These are phyloP conservation scores for Bryum argenteum DNA, from an alignment of 225 moss, liverwort and hornwort species.

Conservation along the genomic window DNA sequence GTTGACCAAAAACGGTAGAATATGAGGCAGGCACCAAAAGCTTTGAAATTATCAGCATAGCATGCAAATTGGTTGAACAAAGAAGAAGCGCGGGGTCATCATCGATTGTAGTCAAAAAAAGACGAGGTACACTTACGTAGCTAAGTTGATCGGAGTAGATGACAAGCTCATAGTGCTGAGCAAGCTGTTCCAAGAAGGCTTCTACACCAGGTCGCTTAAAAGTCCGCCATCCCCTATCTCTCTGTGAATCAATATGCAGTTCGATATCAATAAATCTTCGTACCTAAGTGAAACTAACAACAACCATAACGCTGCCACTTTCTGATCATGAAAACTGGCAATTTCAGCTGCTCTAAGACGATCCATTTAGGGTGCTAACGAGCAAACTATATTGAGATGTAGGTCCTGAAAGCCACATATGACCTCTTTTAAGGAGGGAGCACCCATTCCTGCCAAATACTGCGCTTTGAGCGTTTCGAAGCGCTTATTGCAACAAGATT, in stretches of 20 bases:
- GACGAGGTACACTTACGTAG: conserved; percentile 70
- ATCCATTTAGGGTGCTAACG: no score
- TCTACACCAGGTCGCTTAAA: conserved; percentile 99
- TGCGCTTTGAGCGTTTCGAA: no score
- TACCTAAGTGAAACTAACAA: not conserved
- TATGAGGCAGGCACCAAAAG: not conserved
- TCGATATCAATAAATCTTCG: not conserved
- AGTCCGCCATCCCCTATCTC: conserved; percentile 98
- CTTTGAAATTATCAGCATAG: conserved; percentile 11
- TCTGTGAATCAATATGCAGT: conserved; percentile 49
- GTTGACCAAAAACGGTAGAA: conserved; percentile 12
- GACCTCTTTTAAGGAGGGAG: not conserved
- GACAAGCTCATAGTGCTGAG: conserved; percentile 93
- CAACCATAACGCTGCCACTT: not conserved
- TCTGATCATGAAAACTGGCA: not conserved
- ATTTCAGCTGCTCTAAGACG: no score
- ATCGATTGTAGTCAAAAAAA: conserved; percentile 2
- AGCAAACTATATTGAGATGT: not conserved
- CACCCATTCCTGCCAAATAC: no score
- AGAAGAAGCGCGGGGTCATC: conserved; percentile 5
- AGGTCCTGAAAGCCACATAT: not conserved
- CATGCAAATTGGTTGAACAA: conserved; percentile 2
- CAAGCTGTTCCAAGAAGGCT: conserved; percentile 94
- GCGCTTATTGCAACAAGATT: no score
- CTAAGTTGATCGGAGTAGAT: conserved; percentile 93